Percentiles rank a stretch among this genome's conserved stretches.
Evolutionary conservation across 169 alveolate genomes (phyloP).

Genomic region (Plasmodium gaboni): DNA sequence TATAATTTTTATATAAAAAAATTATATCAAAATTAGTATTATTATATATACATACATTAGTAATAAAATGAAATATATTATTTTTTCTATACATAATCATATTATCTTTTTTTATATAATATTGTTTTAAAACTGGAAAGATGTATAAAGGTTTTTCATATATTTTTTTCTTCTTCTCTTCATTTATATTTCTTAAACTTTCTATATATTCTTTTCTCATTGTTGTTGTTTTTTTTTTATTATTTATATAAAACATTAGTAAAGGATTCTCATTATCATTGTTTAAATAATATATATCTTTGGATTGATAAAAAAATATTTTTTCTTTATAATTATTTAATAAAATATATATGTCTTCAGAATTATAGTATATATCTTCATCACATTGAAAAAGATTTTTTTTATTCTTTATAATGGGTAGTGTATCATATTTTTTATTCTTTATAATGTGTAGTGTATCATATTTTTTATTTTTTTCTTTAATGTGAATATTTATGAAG

Average conservation of each 20-base stretch:
- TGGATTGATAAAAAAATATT: conserved; percentile 3
- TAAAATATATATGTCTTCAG: conserved; percentile 8
- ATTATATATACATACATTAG: conserved; percentile 46
- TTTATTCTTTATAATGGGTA: neutral
- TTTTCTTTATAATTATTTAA: conserved; percentile 21
- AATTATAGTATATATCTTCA: neutral
- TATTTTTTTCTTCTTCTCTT: too few relatives aligned
- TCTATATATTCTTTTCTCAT: too few relatives aligned
- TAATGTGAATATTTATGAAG: too few relatives aligned
- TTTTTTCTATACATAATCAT: conserved; percentile 3
- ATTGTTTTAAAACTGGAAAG: conserved; percentile 13
- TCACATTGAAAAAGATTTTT: neutral
- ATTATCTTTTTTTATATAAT: neutral
- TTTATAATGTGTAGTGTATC: too few relatives aligned
- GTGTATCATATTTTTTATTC: too few relatives aligned
- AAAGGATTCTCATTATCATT: conserved; percentile 1
- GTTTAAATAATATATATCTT: conserved; percentile 11
- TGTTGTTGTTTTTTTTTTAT: neutral
- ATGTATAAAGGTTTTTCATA: neutral
- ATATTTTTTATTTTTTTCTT: too few relatives aligned
- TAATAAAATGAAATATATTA: conserved; percentile 3
- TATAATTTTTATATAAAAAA: conserved; percentile 31
- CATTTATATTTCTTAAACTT: too few relatives aligned
- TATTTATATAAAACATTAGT: conserved; percentile 19
- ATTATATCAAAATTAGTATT: conserved; percentile 32